These are phyloP conservation scores for Pseudovirgaria hyperparasitica DNA, from an alignment of 2,329 filamentous ascomycete species.

Conservation along the genomic window DNA sequence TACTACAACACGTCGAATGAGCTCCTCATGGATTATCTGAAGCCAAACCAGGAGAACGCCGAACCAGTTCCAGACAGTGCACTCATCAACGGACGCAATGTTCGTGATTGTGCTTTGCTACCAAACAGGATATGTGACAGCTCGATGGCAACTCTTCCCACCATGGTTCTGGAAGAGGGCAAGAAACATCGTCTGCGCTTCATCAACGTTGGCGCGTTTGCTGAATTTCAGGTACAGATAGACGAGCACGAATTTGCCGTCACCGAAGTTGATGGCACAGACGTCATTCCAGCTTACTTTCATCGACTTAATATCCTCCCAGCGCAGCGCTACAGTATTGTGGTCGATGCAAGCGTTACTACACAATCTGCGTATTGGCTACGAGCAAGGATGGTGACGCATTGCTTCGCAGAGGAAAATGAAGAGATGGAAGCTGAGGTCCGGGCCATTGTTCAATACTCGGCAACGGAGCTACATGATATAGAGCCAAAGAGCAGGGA, in stretches of 20 bases:
- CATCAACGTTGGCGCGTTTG: slow-evolving; percentile 61
- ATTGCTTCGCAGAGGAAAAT: slow-evolving; percentile 45
- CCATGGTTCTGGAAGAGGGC: slow-evolving; percentile 26
- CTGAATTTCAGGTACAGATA: slow-evolving; percentile 40
- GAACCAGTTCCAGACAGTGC: slow-evolving; percentile 42
- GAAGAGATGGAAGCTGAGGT: slow-evolving; percentile 34
- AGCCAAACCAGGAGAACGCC: slow-evolving; percentile 33
- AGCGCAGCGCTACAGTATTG: slow-evolving; percentile 56
- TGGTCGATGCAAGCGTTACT: slow-evolving; percentile 40
- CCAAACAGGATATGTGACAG: slow-evolving; percentile 24
- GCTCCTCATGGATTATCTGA: slow-evolving; percentile 42
- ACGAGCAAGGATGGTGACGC: slow-evolving; percentile 47
- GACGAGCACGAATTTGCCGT: slow-evolving; percentile 51
- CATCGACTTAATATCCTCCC: slow-evolving; percentile 50
- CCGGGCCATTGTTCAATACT: slow-evolving; percentile 38
- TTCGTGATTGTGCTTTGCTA: slow-evolving; percentile 24
- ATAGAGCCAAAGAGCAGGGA: slow-evolving; percentile 30
- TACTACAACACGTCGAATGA: slow-evolving; percentile 45
- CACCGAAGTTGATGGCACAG: slow-evolving; percentile 55
- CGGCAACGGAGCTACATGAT: no score
- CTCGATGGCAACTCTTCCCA: slow-evolving; percentile 12
- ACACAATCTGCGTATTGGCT: slow-evolving; percentile 25
- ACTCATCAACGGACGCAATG: slow-evolving; percentile 28
- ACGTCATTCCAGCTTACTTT: slow-evolving; percentile 42
- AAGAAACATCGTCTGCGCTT: slow-evolving; percentile 60